These are phyloP conservation scores for Zygotorulaspora mrakii DNA, from an alignment of 1,139 yeast species.

Conservation along the genomic window DNA sequence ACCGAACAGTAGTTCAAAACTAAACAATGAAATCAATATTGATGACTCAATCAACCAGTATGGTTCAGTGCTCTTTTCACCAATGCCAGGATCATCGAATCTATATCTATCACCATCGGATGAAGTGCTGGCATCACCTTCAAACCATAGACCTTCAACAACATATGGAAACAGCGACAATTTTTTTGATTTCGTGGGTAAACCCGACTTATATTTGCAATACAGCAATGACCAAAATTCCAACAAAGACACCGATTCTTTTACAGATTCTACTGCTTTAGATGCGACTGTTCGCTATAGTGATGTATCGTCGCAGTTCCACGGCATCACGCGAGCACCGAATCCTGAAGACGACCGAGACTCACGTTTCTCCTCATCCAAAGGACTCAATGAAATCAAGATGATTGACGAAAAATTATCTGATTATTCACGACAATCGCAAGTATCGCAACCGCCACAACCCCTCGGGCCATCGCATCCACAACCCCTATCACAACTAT, in stretches of 20 bases:
- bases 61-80: slow-evolving; percentile 8
- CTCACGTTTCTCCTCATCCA: slow-evolving; percentile 14
- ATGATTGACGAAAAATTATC: slow-evolving; percentile 11
- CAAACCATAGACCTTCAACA: slow-evolving; percentile 7
- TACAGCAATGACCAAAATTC: slow-evolving; percentile 1
- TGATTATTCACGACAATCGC: slow-evolving; percentile 1
- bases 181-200: slow-evolving; percentile 4
- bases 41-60: neutral
- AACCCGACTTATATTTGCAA: slow-evolving; percentile 1
- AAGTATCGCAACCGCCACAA: slow-evolving; percentile 2
- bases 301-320: slow-evolving; percentile 6
- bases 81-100: slow-evolving; percentile 5
- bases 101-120: slow-evolving; percentile 10
- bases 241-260: neutral
- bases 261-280: slow-evolving; percentile 6
- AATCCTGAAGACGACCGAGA: slow-evolving; percentile 12
- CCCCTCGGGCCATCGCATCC: too few relatives aligned
- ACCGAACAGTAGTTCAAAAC: neutral
- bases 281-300: slow-evolving; percentile 6
- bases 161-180: slow-evolving; percentile 10
- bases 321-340: neutral
- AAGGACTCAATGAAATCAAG: slow-evolving; percentile 11
- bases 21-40: neutral
- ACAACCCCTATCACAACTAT: too few relatives aligned
- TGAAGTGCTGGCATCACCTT: slow-evolving; percentile 10